Evolutionary conservation across 192 early-diverging fungal genomes (phyloP), one percentile per base, ranked within the genome.

Genomic region (Chytriomyces sp.): DNA sequence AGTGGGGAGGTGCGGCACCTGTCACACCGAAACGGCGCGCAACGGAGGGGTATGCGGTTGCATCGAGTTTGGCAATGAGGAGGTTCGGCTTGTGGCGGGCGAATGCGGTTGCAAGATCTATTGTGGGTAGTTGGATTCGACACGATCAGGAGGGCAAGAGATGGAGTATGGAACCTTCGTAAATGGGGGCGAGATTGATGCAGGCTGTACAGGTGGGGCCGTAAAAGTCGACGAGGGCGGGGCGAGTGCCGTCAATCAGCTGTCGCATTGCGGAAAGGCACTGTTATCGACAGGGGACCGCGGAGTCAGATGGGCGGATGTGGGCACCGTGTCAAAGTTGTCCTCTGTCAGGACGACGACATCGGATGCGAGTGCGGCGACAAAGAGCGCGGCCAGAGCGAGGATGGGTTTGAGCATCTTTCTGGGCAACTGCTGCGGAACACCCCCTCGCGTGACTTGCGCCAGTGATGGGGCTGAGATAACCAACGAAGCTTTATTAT

Each of bases 181-280:
- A 99, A 55, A 86, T 65, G 22, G 75, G 77, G n/a, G 64, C 75
- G 34, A 74, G 30, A 26, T 1, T 39, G 81, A 91, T 91, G 85
- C 92, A 93, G 83, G 93, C 91, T 40, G 90, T 91, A 74, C 92
- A 95, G 92, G 77, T n/a, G n/a, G 91, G 91, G 17, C 93, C 93
- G 77, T 91, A 94, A 77, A 96, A 94, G 75, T 94, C 89, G n/a
- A 96, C 89, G 31, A 94, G 81, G 3, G 89, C 89, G 62, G 90
- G 84, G 74, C 88, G 88, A 57, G 80, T 82, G 26, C 92, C 93
- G 69, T 93, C 88, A 34, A 93, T 82, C 22, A 74, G 25, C 73
- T 75, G 38, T 12, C 4, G n/a, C n/a, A n/a, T n/a, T n/a, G n/a
- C n/a, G n/a, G n/a, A n/a, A n/a, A n/a, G n/a, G n/a, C n/a, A n/a